A percentile compares a stretch with the other conserved stretches of the same genome.
Evolutionary conservation across 768 basidiomycete genomes (phyloP).

Genomic region (Favolaschia claudopus): DNA sequence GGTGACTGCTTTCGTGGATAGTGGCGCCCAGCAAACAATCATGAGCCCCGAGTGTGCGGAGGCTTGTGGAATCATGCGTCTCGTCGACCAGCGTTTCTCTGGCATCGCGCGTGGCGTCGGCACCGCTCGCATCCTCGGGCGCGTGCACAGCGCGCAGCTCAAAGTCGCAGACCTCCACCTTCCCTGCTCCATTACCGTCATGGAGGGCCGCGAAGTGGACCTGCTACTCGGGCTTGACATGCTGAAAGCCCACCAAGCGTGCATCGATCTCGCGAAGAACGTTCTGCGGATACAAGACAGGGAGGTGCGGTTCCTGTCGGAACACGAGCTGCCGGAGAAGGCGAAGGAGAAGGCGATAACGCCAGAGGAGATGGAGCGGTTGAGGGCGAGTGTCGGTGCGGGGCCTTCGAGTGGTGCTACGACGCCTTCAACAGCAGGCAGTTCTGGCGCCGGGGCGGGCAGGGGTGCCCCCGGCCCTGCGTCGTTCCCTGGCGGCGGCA

Average conservation of each 20-base stretch:
- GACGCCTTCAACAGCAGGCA: slow-evolving; percentile 24
- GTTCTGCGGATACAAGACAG: slow-evolving; percentile 92
- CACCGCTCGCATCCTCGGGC: slow-evolving; percentile 91
- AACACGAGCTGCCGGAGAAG: slow-evolving; percentile 93
- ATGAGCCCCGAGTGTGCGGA: slow-evolving; percentile 37
- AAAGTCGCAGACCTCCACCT: slow-evolving; percentile 85
- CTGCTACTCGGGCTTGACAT: slow-evolving; percentile 99
- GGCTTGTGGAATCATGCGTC: slow-evolving; percentile 81
- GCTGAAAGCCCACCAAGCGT: slow-evolving; percentile 97
- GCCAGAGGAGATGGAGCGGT: slow-evolving; percentile 26
- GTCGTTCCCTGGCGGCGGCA: slow-evolving; percentile 75
- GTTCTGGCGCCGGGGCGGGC: slow-evolving; percentile 20
- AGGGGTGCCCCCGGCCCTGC: too few species aligned
- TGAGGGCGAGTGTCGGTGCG: slow-evolving; percentile 21
- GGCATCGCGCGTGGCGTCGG: slow-evolving; percentile 96
- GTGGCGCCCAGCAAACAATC: slow-evolving; percentile 96
- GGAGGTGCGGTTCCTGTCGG: slow-evolving; percentile 88
- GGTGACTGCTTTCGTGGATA: slow-evolving; percentile 97
- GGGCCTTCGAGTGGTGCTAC: slow-evolving; percentile 30
- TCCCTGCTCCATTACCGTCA: slow-evolving; percentile 92
- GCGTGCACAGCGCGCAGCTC: slow-evolving; percentile 93
- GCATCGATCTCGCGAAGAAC: slow-evolving; percentile 90
- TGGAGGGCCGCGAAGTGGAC: slow-evolving; percentile 95
- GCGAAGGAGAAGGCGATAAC: slow-evolving; percentile 53
- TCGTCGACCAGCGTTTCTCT: slow-evolving; percentile 85